Conservation (phyloP, 208 protist species). For the Naegleria gruberi region DNA sequence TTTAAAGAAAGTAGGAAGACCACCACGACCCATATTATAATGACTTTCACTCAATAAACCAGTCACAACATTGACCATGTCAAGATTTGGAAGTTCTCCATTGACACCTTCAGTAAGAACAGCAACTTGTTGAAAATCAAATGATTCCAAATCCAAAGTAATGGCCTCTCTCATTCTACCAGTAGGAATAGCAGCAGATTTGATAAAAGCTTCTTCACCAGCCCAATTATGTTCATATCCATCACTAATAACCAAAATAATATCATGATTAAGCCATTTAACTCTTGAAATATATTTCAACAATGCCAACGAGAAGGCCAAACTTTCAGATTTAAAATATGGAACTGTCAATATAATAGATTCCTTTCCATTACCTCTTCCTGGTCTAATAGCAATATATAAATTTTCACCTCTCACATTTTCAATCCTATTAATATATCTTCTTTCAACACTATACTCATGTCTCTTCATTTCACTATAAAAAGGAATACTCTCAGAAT, state of each 20-base stretch:
- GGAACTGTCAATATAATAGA: neutral
- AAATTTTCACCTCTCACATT: neutral
- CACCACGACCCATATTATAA: neutral
- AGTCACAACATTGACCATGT: neutral
- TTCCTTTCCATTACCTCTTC: neutral
- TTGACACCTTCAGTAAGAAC: conserved; percentile 16
- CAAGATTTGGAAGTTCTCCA: conserved; percentile 20
- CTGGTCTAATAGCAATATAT: neutral
- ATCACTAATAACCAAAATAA: conserved; percentile 10
- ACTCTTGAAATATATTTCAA: neutral
- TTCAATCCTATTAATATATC: neutral
- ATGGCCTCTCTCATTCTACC: conserved; percentile 19
- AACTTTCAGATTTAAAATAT: neutral
- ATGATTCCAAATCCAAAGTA: conserved; percentile 14
- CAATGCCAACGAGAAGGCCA: neutral
- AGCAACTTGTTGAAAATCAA: neutral
- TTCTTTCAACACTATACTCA: neutral
- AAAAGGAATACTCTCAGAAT: neutral
- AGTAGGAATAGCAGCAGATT: neutral
- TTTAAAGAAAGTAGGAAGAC: neutral
- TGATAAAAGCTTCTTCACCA: neutral
- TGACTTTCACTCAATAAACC: neutral
- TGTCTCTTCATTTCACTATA: neutral
- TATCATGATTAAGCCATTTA: conserved; percentile 12
- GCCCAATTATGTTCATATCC: neutral